Evolutionary conservation across 805 yeast species (phyloP), one percentile per base, ranked within the genome.

Genomic region (Wickerhamomyces xylosicus): DNA sequence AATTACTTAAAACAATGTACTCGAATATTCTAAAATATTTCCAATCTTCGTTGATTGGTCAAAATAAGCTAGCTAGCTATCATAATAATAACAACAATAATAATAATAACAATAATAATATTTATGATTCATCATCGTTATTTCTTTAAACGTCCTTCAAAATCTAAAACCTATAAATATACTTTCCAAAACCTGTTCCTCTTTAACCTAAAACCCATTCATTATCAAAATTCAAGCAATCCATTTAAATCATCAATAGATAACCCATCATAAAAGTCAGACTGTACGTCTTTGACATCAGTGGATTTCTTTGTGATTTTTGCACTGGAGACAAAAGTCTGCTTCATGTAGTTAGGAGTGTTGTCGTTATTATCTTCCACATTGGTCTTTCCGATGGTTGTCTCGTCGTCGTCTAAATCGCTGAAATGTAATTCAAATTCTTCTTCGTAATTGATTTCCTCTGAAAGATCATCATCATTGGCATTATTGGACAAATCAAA

Each of bases 401-500:
- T 25, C n/a, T n/a, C n/a, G 14, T 25, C 29, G 14, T 25, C 29
- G 14, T 25, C 29, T 11, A 13, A 25, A 25, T 25, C 9, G 14
- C 14, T 25, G 29, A 25, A 13, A 25, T 25, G 5, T 11, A 25
- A 25, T 11, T 25, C 29, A 25, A 25, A 25, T n/a, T 25, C 29
- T 13, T 25, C 29, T 9, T 11, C 14, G 13, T 10, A 13, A 13
- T 7, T n/a, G 14, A n/a, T n/a, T 10, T 21, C 25, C 6, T 10
- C 10, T 21, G 25, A 21, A 7, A 6, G 6, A 6, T 7, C 25
- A 6, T 6, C 10, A 21, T 21, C 25, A 10, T 21, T 21, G 25
- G 6, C 25, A 21, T n/a, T n/a, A n/a, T 21, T 21, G 6, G 25
- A 21, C 14, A 25, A 11, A 13, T 47, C 52, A 16, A 33, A 39